Evolutionary conservation across 495 filamentous ascomycete genomes (phyloP), one percentile per base, ranked within the genome.

Genomic region (Letharia columbiana): DNA sequence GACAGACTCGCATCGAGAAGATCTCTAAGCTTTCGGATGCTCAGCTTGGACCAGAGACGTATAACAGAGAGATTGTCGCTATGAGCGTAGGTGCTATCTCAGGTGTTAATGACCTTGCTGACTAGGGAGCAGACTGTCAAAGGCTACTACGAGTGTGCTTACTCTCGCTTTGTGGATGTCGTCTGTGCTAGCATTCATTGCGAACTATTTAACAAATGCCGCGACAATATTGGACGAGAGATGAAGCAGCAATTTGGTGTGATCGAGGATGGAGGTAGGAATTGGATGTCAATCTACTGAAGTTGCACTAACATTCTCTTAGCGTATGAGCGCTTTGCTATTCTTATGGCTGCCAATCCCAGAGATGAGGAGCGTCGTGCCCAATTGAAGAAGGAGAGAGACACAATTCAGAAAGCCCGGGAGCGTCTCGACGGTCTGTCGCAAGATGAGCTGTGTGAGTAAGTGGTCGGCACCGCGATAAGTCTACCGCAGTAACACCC

Each of bases 121-220:
- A 71, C 23, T 45, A 18, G 54, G 44, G 40, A 58, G 56, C 69
- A 82, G 80, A 75, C 69, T 23, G 72, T 80, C 0, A 71, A 77
- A 9, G 81, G 75, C 0, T 86, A 86, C 65, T 87, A 87, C 61
- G 75, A 82, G 13, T 72, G 83, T 20, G 84, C 83, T 0, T 79
- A 73, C 35, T 73, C 68, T 3, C 71, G 83, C 17, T 82, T 85
- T 58, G 68, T 82, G 0, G 83, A 86, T 44, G 68, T 73, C 0
- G 70, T 86, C 0, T 82, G 78, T 41, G 75, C 79, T 66, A 73
- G 74, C 2, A 74, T 84, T 0, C 71, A 83, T 28, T 71, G 69
- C 0, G 80, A 82, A 57, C 66, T 87, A 13, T 80, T 85, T 50
- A 69, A 67, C 1, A 74, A 74, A 9, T 81, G 81, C 39, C 74